These are phyloP conservation scores for Opeltia flavorubescens DNA, from an alignment of 495 filamentous ascomycete species.

Conservation along the genomic window DNA sequence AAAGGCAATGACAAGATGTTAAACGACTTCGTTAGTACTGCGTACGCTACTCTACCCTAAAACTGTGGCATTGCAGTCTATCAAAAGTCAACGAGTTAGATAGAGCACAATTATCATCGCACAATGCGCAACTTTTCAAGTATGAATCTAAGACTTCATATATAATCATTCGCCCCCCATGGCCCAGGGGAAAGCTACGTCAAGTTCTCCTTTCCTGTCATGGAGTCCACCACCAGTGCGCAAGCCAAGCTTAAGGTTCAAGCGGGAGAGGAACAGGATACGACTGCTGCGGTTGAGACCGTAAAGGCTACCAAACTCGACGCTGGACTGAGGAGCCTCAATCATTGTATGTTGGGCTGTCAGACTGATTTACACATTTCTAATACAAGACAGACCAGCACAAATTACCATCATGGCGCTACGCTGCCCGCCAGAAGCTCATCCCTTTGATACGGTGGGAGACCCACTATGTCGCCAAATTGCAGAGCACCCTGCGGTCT, in stretches of 20 bases:
- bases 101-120: too few relatives aligned
- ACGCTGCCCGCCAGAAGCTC: conserved; percentile 61
- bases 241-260: background rate
- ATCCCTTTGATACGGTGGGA: conserved; percentile 87
- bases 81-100: too few relatives aligned
- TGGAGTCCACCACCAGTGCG: background rate
- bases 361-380: background rate
- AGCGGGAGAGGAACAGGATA: background rate
- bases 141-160: background rate
- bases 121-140: too few relatives aligned
- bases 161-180: too few relatives aligned
- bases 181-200: background rate
- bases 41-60: too few relatives aligned
- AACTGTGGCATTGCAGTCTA: too few relatives aligned
- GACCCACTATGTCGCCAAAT: conserved; percentile 78
- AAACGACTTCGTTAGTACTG: too few relatives aligned
- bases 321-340: conserved; percentile 55
- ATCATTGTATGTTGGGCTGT: conserved; percentile 53
- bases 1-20: too few relatives aligned
- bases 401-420: conserved; percentile 79
- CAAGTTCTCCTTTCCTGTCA: background rate
- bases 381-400: conserved; percentile 48
- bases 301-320: conserved; percentile 36
- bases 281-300: conserved; percentile 13
- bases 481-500: conserved; percentile 65